Percentiles rank a stretch among this genome's conserved stretches.
These are phyloP conservation scores for Poteriospumella lacustris DNA, from an alignment of 108 stramenopile species.

Conservation along the genomic window DNA sequence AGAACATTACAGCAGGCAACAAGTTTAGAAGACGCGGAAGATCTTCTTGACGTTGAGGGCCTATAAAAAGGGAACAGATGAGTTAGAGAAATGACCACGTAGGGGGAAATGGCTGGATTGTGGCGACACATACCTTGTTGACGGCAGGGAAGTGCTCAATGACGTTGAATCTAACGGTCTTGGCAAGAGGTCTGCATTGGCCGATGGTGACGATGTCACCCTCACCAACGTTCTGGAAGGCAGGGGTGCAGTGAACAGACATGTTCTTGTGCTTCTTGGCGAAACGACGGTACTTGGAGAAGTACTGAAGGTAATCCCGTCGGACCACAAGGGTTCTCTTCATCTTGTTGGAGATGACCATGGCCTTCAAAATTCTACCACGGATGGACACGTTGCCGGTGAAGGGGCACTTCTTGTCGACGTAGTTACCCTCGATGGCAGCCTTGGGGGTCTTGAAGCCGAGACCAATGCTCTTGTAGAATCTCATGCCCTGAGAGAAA, in stretches of 20 bases:
- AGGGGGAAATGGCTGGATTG: neutral
- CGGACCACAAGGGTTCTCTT: constrained; percentile 96
- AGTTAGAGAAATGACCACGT: neutral
- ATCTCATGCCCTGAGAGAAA: constrained; percentile 76
- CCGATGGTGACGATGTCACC: constrained; percentile 99
- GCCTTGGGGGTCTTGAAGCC: constrained; percentile 97
- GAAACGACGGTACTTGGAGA: constrained; percentile 96
- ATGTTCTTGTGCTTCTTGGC: constrained; percentile 99
- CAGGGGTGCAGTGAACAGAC: constrained; percentile 93
- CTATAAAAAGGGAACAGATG: constrained; percentile 14
- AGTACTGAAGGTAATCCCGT: constrained; percentile 98
- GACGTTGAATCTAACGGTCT: constrained; percentile 94
- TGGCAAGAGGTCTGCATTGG: constrained; percentile 98
- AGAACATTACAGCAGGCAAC: too few species aligned
- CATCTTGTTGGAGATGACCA: constrained; percentile 99
- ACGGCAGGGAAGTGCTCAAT: constrained; percentile 52
- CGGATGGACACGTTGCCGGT: constrained; percentile 82
- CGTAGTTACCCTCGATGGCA: constrained; percentile 90
- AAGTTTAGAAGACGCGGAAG: constrained; percentile 65
- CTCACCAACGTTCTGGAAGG: constrained; percentile 86
- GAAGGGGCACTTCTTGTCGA: constrained; percentile 99
- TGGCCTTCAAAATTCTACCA: constrained; percentile 96
- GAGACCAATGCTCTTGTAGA: constrained; percentile 87
- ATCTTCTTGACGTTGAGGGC: constrained; percentile 57
- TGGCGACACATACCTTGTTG: constrained; percentile 44